phyloP scores from a whole-genome alignment of 2,329 filamentous ascomycete species.

The Sordariomycetes sp. region DNA sequence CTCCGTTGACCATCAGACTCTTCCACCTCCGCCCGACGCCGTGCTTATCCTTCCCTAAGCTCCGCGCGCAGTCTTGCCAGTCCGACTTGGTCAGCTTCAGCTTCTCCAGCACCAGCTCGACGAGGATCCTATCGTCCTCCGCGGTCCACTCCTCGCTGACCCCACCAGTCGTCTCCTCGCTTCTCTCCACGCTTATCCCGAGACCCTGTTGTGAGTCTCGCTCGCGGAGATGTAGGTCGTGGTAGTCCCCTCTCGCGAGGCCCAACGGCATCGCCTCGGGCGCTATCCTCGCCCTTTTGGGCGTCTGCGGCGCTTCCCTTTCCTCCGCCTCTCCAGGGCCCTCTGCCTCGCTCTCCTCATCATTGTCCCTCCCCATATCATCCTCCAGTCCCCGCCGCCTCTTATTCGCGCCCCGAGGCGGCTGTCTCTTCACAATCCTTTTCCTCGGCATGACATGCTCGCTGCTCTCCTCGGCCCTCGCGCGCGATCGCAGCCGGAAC shows the following conservation, averaged over 20 bases:
- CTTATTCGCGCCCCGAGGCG: slow-evolving; percentile 3
- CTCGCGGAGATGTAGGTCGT: slow-evolving; percentile 29
- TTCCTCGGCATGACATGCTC: slow-evolving; percentile 14
- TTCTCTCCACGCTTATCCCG: slow-evolving; percentile 19
- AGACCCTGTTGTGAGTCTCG: slow-evolving; percentile 10
- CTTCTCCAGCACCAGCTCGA: slow-evolving; percentile 59
- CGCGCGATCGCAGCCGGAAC: slow-evolving; percentile 16
- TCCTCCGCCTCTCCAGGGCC: slow-evolving; percentile 9
- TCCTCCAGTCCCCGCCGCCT: slow-evolving; percentile 1
- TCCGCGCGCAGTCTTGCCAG: slow-evolving; percentile 58
- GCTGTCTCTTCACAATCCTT: slow-evolving; percentile 13
- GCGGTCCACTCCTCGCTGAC: slow-evolving; percentile 44
- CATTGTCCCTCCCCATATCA: neutral
- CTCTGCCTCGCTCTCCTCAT: slow-evolving; percentile 22
- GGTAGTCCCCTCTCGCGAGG: slow-evolving; percentile 47
- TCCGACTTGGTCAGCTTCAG: slow-evolving; percentile 52
- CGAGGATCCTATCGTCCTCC: slow-evolving; percentile 53
- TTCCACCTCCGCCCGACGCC: slow-evolving; percentile 52
- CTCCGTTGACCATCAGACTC: slow-evolving; percentile 47
- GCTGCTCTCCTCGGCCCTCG: slow-evolving; percentile 28
- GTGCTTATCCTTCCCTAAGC: slow-evolving; percentile 47
- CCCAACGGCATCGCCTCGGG: slow-evolving; percentile 51
- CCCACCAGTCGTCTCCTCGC: slow-evolving; percentile 22
- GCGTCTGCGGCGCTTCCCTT: slow-evolving; percentile 35
- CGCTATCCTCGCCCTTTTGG: slow-evolving; percentile 49